Conservation (phyloP, 495 filamentous ascomycete genomes). For the Cercophora newfieldiana region DNA sequence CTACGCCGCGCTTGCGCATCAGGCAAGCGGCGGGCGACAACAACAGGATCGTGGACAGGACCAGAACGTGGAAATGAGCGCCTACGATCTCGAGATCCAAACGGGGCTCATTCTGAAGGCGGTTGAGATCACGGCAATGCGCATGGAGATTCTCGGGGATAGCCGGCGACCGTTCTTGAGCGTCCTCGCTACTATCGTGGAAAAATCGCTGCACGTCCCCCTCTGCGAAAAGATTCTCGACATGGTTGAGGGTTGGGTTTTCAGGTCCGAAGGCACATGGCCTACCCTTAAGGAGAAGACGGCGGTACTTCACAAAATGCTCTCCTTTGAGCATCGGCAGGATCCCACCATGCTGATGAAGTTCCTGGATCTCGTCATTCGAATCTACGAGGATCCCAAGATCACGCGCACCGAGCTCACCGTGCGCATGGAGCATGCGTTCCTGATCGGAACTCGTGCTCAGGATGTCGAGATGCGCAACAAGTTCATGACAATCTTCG, state of each 20-base stretch:
- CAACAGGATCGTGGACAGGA: constrained; percentile 44
- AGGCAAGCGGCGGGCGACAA: constrained; percentile 38
- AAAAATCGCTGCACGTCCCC: constrained; percentile 81
- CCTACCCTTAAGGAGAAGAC: constrained; percentile 98
- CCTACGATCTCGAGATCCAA: constrained; percentile 79
- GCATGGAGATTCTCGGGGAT: constrained; percentile 93
- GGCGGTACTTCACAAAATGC: constrained; percentile 95
- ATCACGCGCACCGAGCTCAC: constrained; percentile 94
- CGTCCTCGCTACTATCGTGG: constrained; percentile 89
- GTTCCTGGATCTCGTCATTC: constrained; percentile 93
- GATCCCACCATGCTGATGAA: constrained; percentile 83
- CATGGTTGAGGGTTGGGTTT: constrained; percentile 96
- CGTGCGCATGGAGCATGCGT: constrained; percentile 94
- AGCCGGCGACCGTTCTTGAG: constrained; percentile 90
- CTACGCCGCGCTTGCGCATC: constrained; percentile 55
- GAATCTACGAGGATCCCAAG: constrained; percentile 95
- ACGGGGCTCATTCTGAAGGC: constrained; percentile 88
- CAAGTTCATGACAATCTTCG: constrained; percentile 91
- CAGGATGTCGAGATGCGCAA: constrained; percentile 97
- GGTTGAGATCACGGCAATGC: constrained; percentile 83
- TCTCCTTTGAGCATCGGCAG: constrained; percentile 81
- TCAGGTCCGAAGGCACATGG: constrained; percentile 87
- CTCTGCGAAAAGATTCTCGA: constrained; percentile 89
- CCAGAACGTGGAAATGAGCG: constrained; percentile 57
- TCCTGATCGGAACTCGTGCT: constrained; percentile 91